Percentiles rank a stretch among this genome's conserved stretches.
phyloP scores from a whole-genome alignment of 2,329 filamentous ascomycete species.

The Clonostachys byssicola region DNA sequence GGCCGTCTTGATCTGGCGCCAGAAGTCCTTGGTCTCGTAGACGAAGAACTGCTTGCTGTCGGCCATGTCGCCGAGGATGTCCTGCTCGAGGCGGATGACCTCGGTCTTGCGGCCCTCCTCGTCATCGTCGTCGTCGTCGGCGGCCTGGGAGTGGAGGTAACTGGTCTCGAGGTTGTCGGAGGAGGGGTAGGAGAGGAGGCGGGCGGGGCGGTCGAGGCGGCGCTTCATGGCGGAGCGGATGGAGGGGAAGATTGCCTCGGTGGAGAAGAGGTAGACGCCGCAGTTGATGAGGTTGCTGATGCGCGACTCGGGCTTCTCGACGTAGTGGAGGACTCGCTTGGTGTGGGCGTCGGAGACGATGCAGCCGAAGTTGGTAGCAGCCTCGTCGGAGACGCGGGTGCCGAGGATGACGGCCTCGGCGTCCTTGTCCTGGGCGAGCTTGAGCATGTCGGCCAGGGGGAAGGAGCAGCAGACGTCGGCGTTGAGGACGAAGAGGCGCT shows the following conservation, averaged over 20 bases:
- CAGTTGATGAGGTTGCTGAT: slow-evolving; percentile 99
- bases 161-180: slow-evolving; percentile 79
- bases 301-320: slow-evolving; percentile 96
- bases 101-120: slow-evolving; percentile 78
- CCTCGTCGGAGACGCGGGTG: slow-evolving; percentile 84
- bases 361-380: slow-evolving; percentile 94
- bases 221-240: slow-evolving; percentile 95
- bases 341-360: slow-evolving; percentile 93
- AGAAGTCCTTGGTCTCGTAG: slow-evolving; percentile 98
- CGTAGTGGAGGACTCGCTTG: slow-evolving; percentile 94
- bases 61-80: slow-evolving; percentile 91
- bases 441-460: slow-evolving; percentile 92
- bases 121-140: slow-evolving; percentile 50
- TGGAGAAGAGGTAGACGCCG: slow-evolving; percentile 95
- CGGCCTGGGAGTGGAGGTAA: slow-evolving; percentile 2
- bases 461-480: slow-evolving; percentile 99
- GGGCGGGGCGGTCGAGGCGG: slow-evolving; percentile 76
- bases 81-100: slow-evolving; percentile 92
- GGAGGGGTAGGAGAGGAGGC: slow-evolving; percentile 90
- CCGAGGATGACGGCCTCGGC: slow-evolving; percentile 96
- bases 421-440: slow-evolving; percentile 89
- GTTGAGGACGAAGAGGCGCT: slow-evolving; percentile 95
- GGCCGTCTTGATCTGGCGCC: slow-evolving; percentile 99
- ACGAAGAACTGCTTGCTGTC: slow-evolving; percentile 98
- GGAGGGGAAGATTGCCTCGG: slow-evolving; percentile 92